phyloP scores from a whole-genome alignment of 352 stramenopile genomes.

The Phytophthora hibernalis region DNA sequence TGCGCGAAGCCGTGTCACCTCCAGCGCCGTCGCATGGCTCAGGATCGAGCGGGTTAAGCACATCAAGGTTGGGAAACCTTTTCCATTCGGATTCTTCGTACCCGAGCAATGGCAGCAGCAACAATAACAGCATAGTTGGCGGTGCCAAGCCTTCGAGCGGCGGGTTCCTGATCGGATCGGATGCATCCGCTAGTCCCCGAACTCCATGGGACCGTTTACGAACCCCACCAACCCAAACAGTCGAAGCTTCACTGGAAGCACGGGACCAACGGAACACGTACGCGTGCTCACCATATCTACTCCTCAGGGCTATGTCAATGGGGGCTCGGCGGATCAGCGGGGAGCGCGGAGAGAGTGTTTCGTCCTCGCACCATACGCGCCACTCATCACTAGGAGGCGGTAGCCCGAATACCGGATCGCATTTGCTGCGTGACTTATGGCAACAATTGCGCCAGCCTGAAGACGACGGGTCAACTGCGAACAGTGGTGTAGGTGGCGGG shows the following conservation, averaged over 20 bases:
- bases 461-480: constrained; percentile 46
- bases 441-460: constrained; percentile 78
- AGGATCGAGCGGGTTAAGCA: constrained; percentile 19
- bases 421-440: constrained; percentile 83
- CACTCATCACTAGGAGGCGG: constrained; percentile 41
- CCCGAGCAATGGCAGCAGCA: constrained; percentile 18
- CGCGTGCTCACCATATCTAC: constrained; percentile 42
- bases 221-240: constrained; percentile 19
- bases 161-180: constrained; percentile 12
- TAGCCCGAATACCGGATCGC: constrained; percentile 50
- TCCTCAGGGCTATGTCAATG: constrained; percentile 26
- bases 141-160: constrained; percentile 10
- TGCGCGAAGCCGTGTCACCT: constrained; percentile 30
- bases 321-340: constrained; percentile 21
- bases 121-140: constrained; percentile 12
- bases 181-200: constrained; percentile 36
- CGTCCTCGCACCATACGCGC: constrained; percentile 32
- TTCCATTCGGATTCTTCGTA: constrained; percentile 49
- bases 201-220: constrained; percentile 23
- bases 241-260: constrained; percentile 29
- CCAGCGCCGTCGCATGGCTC: constrained; percentile 29
- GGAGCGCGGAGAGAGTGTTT: constrained; percentile 27
- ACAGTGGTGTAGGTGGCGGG: constrained; percentile 22
- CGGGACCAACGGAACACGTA: constrained; percentile 26
- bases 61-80: constrained; percentile 47